Percentiles rank a stretch among this genome's conserved stretches.
Conservation (phyloP, 768 basidiomycete species). For the Boletellus ananas region DNA sequence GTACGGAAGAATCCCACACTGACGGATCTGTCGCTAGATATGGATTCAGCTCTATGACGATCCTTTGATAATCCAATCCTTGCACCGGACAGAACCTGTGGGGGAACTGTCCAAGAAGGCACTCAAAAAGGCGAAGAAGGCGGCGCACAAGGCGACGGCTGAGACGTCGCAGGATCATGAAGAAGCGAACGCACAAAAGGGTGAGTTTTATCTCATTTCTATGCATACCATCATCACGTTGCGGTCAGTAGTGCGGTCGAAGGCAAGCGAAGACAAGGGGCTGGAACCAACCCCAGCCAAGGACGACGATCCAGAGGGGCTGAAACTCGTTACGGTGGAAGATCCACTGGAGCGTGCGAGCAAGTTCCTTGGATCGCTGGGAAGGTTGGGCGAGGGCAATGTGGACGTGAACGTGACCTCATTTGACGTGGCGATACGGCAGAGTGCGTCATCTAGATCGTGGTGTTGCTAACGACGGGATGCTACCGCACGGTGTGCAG, state of each 20-base stretch:
- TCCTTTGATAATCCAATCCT: conserved; percentile 50
- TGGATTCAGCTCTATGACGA: conserved; percentile 70
- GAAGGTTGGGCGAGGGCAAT: conserved; percentile 45
- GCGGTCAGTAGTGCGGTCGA: conserved; percentile 26
- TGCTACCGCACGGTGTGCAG: conserved; percentile 36
- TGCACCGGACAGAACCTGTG: conserved; percentile 17
- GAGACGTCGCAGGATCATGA: conserved; percentile 42
- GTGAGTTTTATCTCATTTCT: conserved; percentile 34
- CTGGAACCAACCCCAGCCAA: conserved; percentile 51
- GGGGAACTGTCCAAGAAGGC: conserved; percentile 62
- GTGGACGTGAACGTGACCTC: conserved; percentile 69
- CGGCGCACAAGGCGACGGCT: conserved; percentile 54
- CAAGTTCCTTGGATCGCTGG: conserved; percentile 64
- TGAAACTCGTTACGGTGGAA: conserved; percentile 56
- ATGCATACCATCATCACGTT: conserved; percentile 9
- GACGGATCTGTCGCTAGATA: conserved; percentile 46
- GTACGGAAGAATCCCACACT: conserved; percentile 10
- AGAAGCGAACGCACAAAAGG: conserved; percentile 51
- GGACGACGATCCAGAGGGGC: conserved; percentile 84
- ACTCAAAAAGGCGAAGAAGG: conserved; percentile 84
- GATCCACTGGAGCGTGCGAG: conserved; percentile 74
- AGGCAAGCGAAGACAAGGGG: conserved; percentile 62
- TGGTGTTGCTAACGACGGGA: neutral
- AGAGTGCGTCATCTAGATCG: conserved; percentile 50
- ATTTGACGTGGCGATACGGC: conserved; percentile 80